Base-by-base conservation (phyloP, 2,329 filamentous ascomycete genomes). In the Apiospora pterosperma region DNA sequence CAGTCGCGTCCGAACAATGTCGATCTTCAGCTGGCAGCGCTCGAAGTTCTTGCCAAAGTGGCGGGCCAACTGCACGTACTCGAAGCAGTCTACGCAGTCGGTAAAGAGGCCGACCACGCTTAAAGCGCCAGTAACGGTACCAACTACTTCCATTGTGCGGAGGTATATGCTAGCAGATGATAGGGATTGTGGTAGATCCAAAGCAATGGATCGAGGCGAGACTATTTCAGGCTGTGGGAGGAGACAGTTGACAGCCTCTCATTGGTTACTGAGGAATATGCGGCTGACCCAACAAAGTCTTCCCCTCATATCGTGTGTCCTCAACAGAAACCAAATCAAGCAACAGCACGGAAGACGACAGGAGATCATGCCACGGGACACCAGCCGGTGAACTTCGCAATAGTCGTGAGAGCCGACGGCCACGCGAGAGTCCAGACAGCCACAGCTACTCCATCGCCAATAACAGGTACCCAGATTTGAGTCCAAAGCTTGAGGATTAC, bases 11-110 rank as follows among this genome's bases (percentile, higher is more conserved):
- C 69, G 69, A 6, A 73, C 72, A 52, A 74, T 67, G 62, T 76
- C 70, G 3, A 80, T 70, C 19, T 68, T 71, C 5, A 81, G 72
- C 55, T 74, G 73, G 55, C 69, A 73, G 25, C 64, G 70, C 36
- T 78, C 67, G 65, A 73, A 80, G 52, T 80, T 75, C 25, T 61
- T 41, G 0, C 71, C 75, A 55, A 79, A 78, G 39, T 71, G 67
- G 0, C 68, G 71, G 23, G 76, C 76, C 1, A 80, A 69, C 59
- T 81, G 76, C 59, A 81, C 66, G 65, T 78, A 78, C 23, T 76
- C 73, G 65, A 82, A 81, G 64, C 74, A 78, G 39, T 76, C 72
- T 6, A 52, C 59, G 21, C 59, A 61, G 23, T 41, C 19, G 3
- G 59, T 42, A 12, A 61, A 61, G 36, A 61, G 59, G 31, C 36